Conservation (phyloP, 192 early-diverging fungal species). For the Linnemannia exigua region DNA sequence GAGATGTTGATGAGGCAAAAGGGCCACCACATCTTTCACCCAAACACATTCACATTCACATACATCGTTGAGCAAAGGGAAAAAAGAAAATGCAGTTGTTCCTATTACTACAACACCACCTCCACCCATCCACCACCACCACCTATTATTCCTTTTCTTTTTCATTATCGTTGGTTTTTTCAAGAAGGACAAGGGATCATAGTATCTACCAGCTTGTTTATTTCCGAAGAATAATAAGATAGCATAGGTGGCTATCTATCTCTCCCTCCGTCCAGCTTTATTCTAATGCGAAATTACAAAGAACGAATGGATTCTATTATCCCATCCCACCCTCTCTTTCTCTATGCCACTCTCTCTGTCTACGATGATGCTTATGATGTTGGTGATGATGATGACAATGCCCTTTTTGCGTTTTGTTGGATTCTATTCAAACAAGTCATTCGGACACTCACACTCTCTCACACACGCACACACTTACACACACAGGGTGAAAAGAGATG, state of each 20-base stretch:
- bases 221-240: background rate
- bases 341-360: background rate
- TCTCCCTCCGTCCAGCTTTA: background rate
- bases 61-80: conserved; percentile 16
- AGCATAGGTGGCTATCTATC: background rate
- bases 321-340: background rate
- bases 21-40: conserved; percentile 16
- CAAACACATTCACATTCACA: background rate
- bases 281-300: conserved; percentile 16
- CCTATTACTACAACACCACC: conserved; percentile 30
- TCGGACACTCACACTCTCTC: background rate
- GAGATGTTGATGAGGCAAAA: conserved; percentile 19
- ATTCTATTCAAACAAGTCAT: conserved; percentile 23
- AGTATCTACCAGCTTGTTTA: conserved; percentile 1
- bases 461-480: background rate
- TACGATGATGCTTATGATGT: background rate
- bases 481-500: conserved; percentile 3
- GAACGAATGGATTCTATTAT: background rate
- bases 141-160: background rate
- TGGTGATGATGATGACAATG: background rate
- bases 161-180: background rate
- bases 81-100: conserved; percentile 11
- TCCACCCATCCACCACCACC: background rate
- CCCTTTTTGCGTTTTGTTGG: background rate
- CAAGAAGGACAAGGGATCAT: background rate